Evolutionary conservation across 352 stramenopile species (phyloP), one percentile per base, ranked within the genome.

Genomic region (Phytophthora tubulina): DNA sequence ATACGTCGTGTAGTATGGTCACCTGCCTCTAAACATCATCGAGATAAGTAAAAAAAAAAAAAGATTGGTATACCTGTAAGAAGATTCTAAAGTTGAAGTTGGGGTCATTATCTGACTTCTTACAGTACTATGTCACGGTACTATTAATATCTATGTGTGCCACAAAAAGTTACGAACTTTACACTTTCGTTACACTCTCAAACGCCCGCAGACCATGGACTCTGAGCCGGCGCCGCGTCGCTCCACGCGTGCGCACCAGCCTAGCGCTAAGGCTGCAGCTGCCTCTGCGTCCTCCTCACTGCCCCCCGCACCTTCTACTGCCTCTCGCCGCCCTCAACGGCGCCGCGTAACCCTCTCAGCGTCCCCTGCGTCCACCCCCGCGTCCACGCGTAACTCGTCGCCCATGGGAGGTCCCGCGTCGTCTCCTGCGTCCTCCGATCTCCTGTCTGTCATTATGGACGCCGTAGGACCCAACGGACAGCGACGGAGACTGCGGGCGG

Each of bases 191-290:
- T 50, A 36, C 46, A 53, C 21, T 21, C 4, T 1, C 46, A 4
- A 52, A 36, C 45, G 45, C 39, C 41, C 4, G 4, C 0, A 27
- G 31, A 30, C 41, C 32, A 64, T 64, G 57, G 44, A 64, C 2
- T 57, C 62, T 31, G 50, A 70, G 10, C 32, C 39, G 4, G 17
- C 58, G 30, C 60, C 66, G 53, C 78, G 78, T 5, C 69, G 76
- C 35, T 86, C 81, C 30, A 81, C 76, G 76, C 70, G 81, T 27
- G 76, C 85, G 35, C 64, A 73, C 32, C 46, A 73, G 27, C 61
- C 64, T 7, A 78, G 62, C 14, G 45, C 65, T 41, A 68, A 52
- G 33, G 75, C 76, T 2, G 55, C 46, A 0, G 59, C 56, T 5
- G 53, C 73, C 3, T 53, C 54, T 2, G 30, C 70, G 1, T 15